phyloP scores from a whole-genome alignment of 2,329 filamentous ascomycete genomes.

The Trichoderma sp. region DNA sequence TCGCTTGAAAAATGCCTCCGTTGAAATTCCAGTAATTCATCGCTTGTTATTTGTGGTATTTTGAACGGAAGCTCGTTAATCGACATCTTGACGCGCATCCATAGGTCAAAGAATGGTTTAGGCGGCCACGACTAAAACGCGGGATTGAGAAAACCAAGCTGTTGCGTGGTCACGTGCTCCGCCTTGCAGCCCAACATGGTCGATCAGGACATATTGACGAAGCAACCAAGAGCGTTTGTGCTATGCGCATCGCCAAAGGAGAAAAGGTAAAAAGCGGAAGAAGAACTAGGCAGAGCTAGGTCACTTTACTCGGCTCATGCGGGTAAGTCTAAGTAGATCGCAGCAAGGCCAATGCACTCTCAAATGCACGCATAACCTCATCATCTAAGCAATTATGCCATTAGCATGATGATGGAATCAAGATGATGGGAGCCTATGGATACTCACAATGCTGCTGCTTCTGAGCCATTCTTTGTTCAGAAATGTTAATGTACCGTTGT shows the following conservation, averaged over 20 bases:
- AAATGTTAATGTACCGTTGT: conserved; percentile 69
- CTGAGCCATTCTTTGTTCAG: conserved; percentile 67
- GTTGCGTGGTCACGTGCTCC: conserved; percentile 1
- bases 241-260: background rate
- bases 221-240: background rate
- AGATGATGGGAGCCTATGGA: background rate
- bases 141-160: background rate
- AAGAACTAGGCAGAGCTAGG: background rate
- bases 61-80: conserved; percentile 17
- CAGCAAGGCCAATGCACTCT: conserved; percentile 58
- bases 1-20: conserved; percentile 55
- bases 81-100: conserved; percentile 1
- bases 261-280: background rate
- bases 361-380: conserved; percentile 61
- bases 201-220: background rate
- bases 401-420: conserved; percentile 21
- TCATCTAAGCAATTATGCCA: conserved; percentile 31
- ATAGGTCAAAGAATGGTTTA: background rate
- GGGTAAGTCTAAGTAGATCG: conserved; percentile 30
- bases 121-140: background rate
- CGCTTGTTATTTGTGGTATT: conserved; percentile 30
- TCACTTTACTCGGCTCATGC: background rate
- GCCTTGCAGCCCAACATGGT: background rate
- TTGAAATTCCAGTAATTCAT: conserved; percentile 59
- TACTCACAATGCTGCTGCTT: conserved; percentile 77